phyloP scores from a whole-genome alignment of 108 stramenopile species.

The Pinguiococcus pyrenoidosus region DNA sequence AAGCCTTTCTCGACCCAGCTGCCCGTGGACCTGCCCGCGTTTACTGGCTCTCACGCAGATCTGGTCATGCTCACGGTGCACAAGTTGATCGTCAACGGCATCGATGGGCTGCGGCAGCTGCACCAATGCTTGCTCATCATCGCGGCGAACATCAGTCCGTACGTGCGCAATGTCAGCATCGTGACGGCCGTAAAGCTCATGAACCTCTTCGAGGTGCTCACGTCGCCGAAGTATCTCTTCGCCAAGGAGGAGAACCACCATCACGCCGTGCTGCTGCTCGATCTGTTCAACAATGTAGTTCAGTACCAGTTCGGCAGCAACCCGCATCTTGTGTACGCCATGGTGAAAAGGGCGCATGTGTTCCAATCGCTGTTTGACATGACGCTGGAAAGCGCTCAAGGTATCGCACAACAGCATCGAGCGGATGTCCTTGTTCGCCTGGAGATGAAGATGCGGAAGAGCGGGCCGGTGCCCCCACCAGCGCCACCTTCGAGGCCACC shows the following conservation, averaged over 20 bases:
- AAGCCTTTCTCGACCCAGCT: slow-evolving; percentile 51
- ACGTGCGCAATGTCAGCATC: slow-evolving; percentile 59
- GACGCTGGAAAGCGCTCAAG: too few species aligned
- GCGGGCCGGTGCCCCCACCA: too few species aligned
- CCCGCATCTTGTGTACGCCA: slow-evolving; percentile 86
- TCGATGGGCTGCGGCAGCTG: slow-evolving; percentile 62
- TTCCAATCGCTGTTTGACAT: too few species aligned
- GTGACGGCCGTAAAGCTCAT: slow-evolving; percentile 79
- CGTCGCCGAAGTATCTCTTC: slow-evolving; percentile 72
- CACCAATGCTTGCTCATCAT: slow-evolving; percentile 92
- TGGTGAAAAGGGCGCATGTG: slow-evolving; percentile 53
- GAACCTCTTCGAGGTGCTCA: slow-evolving; percentile 83
- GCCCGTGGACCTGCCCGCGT: slow-evolving; percentile 56
- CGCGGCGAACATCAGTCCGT: slow-evolving; percentile 84
- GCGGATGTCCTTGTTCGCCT: too few species aligned
- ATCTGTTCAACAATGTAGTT: slow-evolving; percentile 92
- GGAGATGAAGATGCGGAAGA: too few species aligned
- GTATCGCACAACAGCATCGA: too few species aligned
- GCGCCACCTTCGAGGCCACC: too few species aligned
- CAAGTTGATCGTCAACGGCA: slow-evolving; percentile 80
- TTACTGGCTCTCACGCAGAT: slow-evolving; percentile 79
- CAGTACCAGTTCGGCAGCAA: slow-evolving; percentile 97
- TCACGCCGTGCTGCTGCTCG: slow-evolving; percentile 72
- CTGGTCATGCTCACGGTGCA: slow-evolving; percentile 79
- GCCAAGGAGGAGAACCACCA: slow-evolving; percentile 59